These are phyloP conservation scores for Erythrophleum fordii DNA, from an alignment of 306 rosid genomes.

Conservation along the genomic window DNA sequence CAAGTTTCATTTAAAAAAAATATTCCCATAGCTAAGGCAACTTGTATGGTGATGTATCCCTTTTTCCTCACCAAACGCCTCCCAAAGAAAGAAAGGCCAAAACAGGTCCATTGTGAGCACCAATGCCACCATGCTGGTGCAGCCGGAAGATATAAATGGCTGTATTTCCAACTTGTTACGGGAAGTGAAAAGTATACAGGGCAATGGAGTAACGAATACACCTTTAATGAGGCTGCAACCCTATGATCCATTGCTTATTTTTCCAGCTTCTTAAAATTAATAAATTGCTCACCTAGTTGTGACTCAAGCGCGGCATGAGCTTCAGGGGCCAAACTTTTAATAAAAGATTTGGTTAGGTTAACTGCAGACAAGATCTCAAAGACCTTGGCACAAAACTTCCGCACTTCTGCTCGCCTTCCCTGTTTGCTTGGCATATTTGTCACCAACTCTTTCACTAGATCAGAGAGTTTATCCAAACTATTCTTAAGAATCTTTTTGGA, in stretches of 20 bases:
- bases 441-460: conserved; percentile 65
- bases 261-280: conserved; percentile 50
- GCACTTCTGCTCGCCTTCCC: conserved; percentile 66
- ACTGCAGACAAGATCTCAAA: conserved; percentile 57
- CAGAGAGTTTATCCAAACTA: conserved; percentile 56
- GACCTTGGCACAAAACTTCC: conserved; percentile 65
- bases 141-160: neutral
- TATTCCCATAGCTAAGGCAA: neutral
- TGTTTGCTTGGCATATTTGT: conserved; percentile 70
- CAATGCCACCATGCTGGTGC: neutral
- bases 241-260: conserved; percentile 20
- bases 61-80: neutral
- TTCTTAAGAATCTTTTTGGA: conserved; percentile 53
- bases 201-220: neutral
- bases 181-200: neutral
- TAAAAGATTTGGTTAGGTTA: conserved; percentile 53
- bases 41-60: neutral
- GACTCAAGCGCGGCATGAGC: conserved; percentile 61
- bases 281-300: conserved; percentile 66
- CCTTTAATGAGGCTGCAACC: neutral
- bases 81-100: neutral
- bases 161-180: neutral
- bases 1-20: neutral
- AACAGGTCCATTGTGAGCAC: neutral
- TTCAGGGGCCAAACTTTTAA: conserved; percentile 56